These are phyloP conservation scores for Fusarium pilosicola DNA, from an alignment of 2,329 filamentous ascomycete species.

Conservation along the genomic window DNA sequence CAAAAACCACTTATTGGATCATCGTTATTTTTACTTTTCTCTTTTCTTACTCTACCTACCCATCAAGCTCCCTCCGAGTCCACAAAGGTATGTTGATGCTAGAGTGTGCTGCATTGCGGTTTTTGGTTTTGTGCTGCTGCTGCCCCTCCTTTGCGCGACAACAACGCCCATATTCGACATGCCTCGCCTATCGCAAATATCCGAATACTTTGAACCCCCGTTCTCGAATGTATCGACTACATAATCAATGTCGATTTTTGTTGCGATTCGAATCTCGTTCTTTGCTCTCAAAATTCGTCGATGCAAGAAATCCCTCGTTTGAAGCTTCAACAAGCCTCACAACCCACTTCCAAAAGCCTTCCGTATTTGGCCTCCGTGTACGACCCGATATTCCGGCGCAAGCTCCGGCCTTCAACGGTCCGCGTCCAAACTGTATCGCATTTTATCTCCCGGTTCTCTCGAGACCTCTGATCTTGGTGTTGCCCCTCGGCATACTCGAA, in stretches of 20 bases:
- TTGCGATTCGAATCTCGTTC: neutral
- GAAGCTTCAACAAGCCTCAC: constrained; percentile 3
- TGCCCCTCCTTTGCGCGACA: constrained; percentile 38
- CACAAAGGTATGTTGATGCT: constrained; percentile 35
- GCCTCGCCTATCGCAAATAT: constrained; percentile 26
- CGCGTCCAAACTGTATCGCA: neutral
- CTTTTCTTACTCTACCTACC: constrained; percentile 14
- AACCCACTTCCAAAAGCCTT: neutral
- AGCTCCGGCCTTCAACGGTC: constrained; percentile 9
- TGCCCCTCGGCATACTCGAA: constrained; percentile 22
- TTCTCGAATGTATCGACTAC: constrained; percentile 4
- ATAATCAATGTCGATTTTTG: neutral
- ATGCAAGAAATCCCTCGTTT: constrained; percentile 34
- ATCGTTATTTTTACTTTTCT: constrained; percentile 12
- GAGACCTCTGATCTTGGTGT: neutral
- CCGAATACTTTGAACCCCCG: constrained; percentile 6
- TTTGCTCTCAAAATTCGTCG: neutral
- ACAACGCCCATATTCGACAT: constrained; percentile 9
- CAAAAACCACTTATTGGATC: constrained; percentile 30
- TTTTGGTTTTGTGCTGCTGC: constrained; percentile 18
- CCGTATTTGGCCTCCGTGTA: constrained; percentile 33
- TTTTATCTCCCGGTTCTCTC: neutral
- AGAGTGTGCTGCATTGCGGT: constrained; percentile 27
- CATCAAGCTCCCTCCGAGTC: constrained; percentile 33
- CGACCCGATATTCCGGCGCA: constrained; percentile 36